phyloP scores from a whole-genome alignment of 495 filamentous ascomycete species.

The Sabuloglossum arenarium region DNA sequence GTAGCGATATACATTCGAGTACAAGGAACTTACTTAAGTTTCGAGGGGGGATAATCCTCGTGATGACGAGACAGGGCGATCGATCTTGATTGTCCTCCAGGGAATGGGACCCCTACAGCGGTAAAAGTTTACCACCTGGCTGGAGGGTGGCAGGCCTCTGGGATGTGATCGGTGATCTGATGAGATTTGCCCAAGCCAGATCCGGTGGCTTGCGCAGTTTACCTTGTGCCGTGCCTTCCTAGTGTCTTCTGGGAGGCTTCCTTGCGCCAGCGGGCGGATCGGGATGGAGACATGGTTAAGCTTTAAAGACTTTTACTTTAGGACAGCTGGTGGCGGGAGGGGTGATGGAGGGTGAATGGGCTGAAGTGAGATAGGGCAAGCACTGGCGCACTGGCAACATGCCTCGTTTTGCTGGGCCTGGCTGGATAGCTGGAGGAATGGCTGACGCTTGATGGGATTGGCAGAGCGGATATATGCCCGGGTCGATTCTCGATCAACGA shows the following conservation, averaged over 20 bases:
- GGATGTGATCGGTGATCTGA: background rate
- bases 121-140: background rate
- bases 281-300: background rate
- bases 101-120: background rate
- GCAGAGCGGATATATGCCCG: background rate
- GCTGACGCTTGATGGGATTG: background rate
- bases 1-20: background rate
- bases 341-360: background rate
- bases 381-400: no score
- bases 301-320: background rate
- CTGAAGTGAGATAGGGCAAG: background rate
- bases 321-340: no score
- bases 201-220: conserved; percentile 1
- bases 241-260: background rate
- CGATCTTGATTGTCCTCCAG: background rate
- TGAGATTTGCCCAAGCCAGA: background rate
- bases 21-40: background rate
- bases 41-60: background rate
- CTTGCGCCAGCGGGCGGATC: background rate
- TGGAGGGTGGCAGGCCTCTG: background rate
- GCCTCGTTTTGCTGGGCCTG: no score
- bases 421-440: background rate
- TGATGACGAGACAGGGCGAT: background rate
- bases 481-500: conserved; percentile 1
- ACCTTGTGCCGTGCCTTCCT: background rate